Base-by-base conservation (phyloP, 352 stramenopile genomes). In the Phytophthora nicotianae region DNA sequence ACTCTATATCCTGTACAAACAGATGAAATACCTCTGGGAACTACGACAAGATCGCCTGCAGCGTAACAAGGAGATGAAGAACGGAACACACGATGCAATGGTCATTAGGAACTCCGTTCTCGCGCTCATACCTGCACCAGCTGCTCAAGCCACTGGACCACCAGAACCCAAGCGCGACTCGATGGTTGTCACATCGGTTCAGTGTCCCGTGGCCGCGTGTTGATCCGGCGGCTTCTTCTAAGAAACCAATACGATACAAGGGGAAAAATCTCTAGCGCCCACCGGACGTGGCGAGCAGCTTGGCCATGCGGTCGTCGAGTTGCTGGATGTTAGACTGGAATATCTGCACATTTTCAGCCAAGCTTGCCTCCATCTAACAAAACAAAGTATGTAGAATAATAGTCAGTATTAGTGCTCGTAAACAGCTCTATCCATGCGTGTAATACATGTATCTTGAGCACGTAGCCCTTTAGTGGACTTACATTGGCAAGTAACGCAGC, bases 291-390 rank as follows among this genome's bases (percentile, higher is more conserved):
- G 55, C 55, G 35, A 86, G 74, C 19, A 88, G 47, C 37, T 74
- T 76, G 9, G 77, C 54, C 76, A 95, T 88, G 45, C 83, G 86
- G 24, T 83, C 75, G 49, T 95, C 86, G 20, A 95, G 74, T 49
- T 75, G 64, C 70, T 91, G 69, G 45, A 93, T 83, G 61, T 95
- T 95, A 16, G 69, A 63, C 41, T 93, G 74, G 62, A 95, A 95
- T 50, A 91, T 74, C 54, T 86, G 65, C 24, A 91, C 68, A 69
- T 95, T 95, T 29, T 80, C 73, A 35, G 74, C 72, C 46, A 95
- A 74, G 41, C 83, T 93, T 26, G 75, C 57, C 59, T 95, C 83
- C 70, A 95, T 85, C 86, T 95, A 55, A 17, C 40, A 40, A 11
- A 35, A n/a, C n/a, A 20, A 38, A 17, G 21, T 21, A 59, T 1